These are phyloP conservation scores for Allomyces macrogynus DNA, from an alignment of 192 early-diverging fungal genomes.

Conservation along the genomic window DNA sequence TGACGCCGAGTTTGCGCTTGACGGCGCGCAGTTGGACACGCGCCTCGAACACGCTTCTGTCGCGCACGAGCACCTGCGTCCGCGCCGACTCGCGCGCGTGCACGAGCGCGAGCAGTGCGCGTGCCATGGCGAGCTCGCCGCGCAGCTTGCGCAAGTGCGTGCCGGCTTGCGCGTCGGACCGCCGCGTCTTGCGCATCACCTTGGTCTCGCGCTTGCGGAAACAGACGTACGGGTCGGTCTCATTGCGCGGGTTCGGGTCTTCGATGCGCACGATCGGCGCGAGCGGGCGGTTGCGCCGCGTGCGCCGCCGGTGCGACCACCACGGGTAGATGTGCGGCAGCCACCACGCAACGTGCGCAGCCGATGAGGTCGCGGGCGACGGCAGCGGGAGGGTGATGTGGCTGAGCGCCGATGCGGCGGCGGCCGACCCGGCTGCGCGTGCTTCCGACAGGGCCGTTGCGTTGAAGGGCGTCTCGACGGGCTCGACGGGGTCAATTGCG, in stretches of 20 bases:
- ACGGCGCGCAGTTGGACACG: neutral
- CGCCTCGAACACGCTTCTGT: conserved; percentile 8
- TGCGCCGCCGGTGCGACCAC: conserved; percentile 6
- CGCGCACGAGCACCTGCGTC: conserved; percentile 47
- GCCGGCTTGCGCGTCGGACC: conserved; percentile 62
- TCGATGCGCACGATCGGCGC: conserved; percentile 15
- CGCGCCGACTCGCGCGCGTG: conserved; percentile 52
- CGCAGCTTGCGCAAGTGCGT: conserved; percentile 69
- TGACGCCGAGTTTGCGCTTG: neutral
- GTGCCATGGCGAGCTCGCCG: conserved; percentile 52
- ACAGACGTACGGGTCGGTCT: conserved; percentile 85
- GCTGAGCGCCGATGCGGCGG: too few relatives aligned
- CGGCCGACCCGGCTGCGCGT: too few relatives aligned
- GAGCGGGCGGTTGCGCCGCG: neutral
- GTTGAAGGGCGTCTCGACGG: too few relatives aligned
- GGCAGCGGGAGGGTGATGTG: neutral
- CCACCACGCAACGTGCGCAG: neutral
- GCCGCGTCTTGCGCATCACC: conserved; percentile 62
- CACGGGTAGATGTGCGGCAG: neutral
- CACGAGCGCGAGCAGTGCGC: conserved; percentile 65
- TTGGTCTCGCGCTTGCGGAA: conserved; percentile 90
- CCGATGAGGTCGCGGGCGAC: neutral
- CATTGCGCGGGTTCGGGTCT: conserved; percentile 34
- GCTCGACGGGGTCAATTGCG: too few relatives aligned
- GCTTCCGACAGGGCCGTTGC: too few relatives aligned